These are phyloP conservation scores for bread wheat (Triticum aestivum) DNA, from an alignment of 176 grass and related monocot species.

Conservation along the genomic window DNA sequence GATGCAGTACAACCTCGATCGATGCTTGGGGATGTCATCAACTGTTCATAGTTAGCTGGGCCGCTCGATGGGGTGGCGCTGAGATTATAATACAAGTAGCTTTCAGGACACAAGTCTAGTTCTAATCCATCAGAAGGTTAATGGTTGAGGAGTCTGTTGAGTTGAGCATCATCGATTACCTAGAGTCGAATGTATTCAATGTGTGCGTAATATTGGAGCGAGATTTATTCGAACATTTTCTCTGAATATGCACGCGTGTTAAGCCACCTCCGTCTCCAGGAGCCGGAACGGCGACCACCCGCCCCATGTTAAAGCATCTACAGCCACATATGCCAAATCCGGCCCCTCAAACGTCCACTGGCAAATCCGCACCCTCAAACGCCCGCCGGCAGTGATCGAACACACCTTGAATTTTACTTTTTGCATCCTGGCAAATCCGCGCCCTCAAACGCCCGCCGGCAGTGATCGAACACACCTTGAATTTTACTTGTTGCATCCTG, in stretches of 20 bases:
- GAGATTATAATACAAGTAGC: slow-evolving; percentile 22
- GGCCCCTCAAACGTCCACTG: no score
- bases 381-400: no score
- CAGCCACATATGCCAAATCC: no score
- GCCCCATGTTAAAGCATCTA: no score
- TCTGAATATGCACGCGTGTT: not conserved
- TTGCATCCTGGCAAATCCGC: no score
- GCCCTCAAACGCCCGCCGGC: no score
- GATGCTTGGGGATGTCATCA: not conserved
- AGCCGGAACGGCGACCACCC: no score
- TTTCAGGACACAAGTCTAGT: slow-evolving; percentile 14
- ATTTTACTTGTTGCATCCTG: no score
- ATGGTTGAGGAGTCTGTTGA: not conserved
- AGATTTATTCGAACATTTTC: not conserved
- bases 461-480: no score
- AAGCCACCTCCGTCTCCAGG: no score
- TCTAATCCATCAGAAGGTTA: slow-evolving; percentile 4
- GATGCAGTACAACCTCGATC: not conserved
- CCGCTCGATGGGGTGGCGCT: not conserved
- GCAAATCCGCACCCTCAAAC: no score
- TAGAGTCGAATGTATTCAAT: slow-evolving; percentile 3
- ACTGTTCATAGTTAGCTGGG: slow-evolving; percentile 2
- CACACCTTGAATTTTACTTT: no score
- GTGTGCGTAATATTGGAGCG: not conserved
- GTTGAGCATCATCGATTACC: not conserved